phyloP scores from a whole-genome alignment of 164 flowering plant species.

The Stephania cephalantha region DNA sequence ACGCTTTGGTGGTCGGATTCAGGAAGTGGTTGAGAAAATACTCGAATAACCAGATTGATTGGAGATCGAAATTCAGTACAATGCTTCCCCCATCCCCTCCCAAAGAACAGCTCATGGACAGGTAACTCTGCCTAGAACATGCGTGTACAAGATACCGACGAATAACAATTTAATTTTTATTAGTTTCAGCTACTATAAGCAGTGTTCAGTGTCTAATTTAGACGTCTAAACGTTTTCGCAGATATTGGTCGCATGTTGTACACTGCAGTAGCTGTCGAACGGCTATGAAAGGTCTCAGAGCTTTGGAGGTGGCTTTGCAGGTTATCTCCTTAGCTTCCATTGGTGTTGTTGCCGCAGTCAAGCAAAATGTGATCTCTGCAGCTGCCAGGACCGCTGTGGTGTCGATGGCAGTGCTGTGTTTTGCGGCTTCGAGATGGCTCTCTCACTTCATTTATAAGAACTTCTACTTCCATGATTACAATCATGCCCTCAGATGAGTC shows the following conservation, averaged over 20 bases:
- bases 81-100: conserved; percentile 74
- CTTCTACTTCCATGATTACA: conserved; percentile 66
- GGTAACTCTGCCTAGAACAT: conserved; percentile 33
- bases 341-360: conserved; percentile 55
- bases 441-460: conserved; percentile 63
- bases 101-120: conserved; percentile 73
- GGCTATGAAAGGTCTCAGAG: conserved; percentile 54
- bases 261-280: conserved; percentile 71
- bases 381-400: conserved; percentile 38
- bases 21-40: conserved; percentile 83
- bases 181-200: not conserved
- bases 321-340: conserved; percentile 46
- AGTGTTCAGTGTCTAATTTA: not conserved
- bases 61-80: conserved; percentile 49
- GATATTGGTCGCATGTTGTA: conserved; percentile 85
- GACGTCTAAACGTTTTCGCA: conserved; percentile 19
- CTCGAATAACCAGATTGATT: conserved; percentile 55
- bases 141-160: not conserved
- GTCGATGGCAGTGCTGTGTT: conserved; percentile 38
- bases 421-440: conserved; percentile 58
- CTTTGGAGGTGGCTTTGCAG: conserved; percentile 49
- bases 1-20: conserved; percentile 63
- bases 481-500: conserved; percentile 37
- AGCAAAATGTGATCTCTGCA: conserved; percentile 32
- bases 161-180: not conserved